These are phyloP conservation scores for Globisporangium perplexum DNA, from an alignment of 352 stramenopile genomes.

Conservation along the genomic window DNA sequence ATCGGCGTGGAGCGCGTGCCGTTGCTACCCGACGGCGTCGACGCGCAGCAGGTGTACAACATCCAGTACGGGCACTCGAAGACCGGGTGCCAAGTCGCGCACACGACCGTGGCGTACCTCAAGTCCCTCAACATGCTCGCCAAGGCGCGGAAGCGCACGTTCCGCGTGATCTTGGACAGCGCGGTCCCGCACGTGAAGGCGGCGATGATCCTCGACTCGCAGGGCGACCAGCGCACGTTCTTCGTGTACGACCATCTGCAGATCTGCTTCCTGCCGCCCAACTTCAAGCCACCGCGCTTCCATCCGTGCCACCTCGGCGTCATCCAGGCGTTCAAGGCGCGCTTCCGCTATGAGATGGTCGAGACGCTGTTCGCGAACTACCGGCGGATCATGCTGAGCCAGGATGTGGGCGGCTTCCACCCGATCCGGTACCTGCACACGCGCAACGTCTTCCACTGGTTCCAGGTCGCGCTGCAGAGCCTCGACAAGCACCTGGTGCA, in stretches of 20 bases:
- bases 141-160: conserved; percentile 66
- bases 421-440: conserved; percentile 51
- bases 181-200: conserved; percentile 81
- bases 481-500: conserved; percentile 66
- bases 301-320: conserved; percentile 72
- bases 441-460: conserved; percentile 83
- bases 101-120: conserved; percentile 75
- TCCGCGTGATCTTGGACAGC: conserved; percentile 77
- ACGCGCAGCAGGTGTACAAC: conserved; percentile 54
- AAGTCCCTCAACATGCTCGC: conserved; percentile 73
- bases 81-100: conserved; percentile 71
- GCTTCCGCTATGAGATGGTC: conserved; percentile 73
- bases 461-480: conserved; percentile 68
- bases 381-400: conserved; percentile 37
- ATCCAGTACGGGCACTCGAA: conserved; percentile 82
- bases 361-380: conserved; percentile 72
- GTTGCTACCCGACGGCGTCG: conserved; percentile 48
- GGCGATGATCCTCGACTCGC: conserved; percentile 81
- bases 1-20: conserved; percentile 63
- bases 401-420: conserved; percentile 36
- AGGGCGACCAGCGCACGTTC: conserved; percentile 82
- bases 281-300: conserved; percentile 68
- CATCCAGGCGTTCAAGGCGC: conserved; percentile 75
- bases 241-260: conserved; percentile 82
- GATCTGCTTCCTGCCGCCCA: conserved; percentile 77